Conservation (phyloP, 306 rosid genomes). For the Crataegus laevigata region DNA sequence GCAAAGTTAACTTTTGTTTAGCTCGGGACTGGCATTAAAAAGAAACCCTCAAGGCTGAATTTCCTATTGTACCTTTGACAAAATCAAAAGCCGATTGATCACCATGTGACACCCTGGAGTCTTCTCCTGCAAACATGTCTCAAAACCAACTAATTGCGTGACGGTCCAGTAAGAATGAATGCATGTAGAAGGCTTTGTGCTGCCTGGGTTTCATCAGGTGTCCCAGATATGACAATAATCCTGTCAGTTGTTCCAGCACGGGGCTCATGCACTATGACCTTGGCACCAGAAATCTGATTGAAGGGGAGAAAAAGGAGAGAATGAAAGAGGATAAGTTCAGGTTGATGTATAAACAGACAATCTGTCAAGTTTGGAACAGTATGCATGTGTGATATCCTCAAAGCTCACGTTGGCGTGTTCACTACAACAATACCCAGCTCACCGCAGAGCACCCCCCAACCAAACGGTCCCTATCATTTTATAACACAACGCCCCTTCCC, state of each 20-base stretch:
- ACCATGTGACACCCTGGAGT: constrained; percentile 7
- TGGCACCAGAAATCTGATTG: constrained; percentile 84
- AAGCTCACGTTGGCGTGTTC: background rate
- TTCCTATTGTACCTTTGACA: constrained; percentile 18
- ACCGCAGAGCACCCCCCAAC: background rate
- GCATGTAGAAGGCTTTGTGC: constrained; percentile 97
- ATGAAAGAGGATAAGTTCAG: background rate
- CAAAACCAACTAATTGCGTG: constrained; percentile 20
- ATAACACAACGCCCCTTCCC: background rate
- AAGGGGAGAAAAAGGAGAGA: background rate
- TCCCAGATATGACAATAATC: constrained; percentile 76
- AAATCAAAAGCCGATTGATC: background rate
- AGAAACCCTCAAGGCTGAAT: constrained; percentile 16
- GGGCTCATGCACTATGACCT: constrained; percentile 72
- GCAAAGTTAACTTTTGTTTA: constrained; percentile 5
- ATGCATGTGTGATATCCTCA: background rate
- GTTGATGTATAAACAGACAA: background rate
- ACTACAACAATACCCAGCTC: background rate
- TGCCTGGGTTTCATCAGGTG: constrained; percentile 95
- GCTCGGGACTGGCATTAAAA: constrained; percentile 5
- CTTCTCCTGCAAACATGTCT: background rate
- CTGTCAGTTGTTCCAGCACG: constrained; percentile 65
- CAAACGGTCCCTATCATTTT: background rate
- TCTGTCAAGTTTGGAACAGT: background rate
- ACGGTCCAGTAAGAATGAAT: constrained; percentile 84